phyloP scores from a whole-genome alignment of 495 filamentous ascomycete genomes.

The Penicillium salamii region DNA sequence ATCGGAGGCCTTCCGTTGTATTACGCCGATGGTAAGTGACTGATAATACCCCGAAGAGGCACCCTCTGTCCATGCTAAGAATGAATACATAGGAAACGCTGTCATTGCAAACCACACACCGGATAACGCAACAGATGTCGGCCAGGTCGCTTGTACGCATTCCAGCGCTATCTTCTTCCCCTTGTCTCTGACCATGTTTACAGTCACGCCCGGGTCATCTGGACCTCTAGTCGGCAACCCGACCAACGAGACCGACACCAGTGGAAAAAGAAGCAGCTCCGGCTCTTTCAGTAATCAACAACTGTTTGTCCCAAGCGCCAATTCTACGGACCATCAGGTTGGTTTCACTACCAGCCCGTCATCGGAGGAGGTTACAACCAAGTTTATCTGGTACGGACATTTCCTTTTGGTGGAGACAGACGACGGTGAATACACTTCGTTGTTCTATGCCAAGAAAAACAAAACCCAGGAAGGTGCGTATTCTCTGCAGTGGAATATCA shows the following conservation, averaged over 20 bases:
- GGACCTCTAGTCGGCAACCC: constrained; percentile 3
- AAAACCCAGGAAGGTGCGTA: background rate
- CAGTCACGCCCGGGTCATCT: background rate
- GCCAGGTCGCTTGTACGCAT: constrained; percentile 7
- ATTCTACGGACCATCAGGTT: constrained; percentile 4
- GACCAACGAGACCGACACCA: background rate
- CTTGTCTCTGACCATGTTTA: background rate
- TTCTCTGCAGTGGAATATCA: constrained; percentile 9
- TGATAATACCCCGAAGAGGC: background rate
- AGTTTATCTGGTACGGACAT: constrained; percentile 28
- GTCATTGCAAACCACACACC: constrained; percentile 1
- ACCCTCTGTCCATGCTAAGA: background rate
- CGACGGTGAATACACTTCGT: constrained; percentile 22
- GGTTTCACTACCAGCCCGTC: constrained; percentile 2
- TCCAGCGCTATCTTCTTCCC: background rate
- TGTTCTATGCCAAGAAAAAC: constrained; percentile 28
- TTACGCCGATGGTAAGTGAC: constrained; percentile 26
- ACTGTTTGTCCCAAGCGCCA: constrained; percentile 22
- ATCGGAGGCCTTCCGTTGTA: constrained; percentile 33
- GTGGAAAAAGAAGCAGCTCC: background rate
- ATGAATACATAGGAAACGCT: background rate
- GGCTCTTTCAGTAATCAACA: constrained; percentile 15
- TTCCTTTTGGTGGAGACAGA: constrained; percentile 17
- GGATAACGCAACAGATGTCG: constrained; percentile 3
- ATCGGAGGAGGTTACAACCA: constrained; percentile 16